These are phyloP conservation scores for Erodium moschatum DNA, from an alignment of 441 rosid genomes.

Conservation along the genomic window DNA sequence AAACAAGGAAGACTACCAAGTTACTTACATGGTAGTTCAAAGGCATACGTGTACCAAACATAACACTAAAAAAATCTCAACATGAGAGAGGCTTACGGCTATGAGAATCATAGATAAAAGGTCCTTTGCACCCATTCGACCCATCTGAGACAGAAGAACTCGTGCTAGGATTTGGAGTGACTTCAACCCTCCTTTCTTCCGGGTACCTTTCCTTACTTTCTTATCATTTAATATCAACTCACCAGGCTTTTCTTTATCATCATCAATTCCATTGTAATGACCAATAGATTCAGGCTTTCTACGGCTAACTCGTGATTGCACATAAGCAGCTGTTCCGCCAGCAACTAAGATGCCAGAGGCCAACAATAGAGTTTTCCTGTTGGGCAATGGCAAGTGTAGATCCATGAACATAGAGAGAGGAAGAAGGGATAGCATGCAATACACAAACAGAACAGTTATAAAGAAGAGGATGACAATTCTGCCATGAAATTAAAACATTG, in stretches of 20 bases:
- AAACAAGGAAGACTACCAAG: slow-evolving; percentile 11
- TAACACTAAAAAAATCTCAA: slow-evolving; percentile 3
- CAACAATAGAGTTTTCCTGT: slow-evolving; percentile 73
- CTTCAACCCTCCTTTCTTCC: slow-evolving; percentile 65
- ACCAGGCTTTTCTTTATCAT: slow-evolving; percentile 35
- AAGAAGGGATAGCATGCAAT: neutral
- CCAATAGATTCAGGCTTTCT: slow-evolving; percentile 33
- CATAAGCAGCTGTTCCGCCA: slow-evolving; percentile 78
- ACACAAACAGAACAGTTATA: neutral
- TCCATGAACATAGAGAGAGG: slow-evolving; percentile 7
- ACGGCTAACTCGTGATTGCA: slow-evolving; percentile 46
- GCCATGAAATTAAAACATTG: neutral
- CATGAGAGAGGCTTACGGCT: slow-evolving; percentile 45
- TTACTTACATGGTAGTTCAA: neutral
- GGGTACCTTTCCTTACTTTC: slow-evolving; percentile 31
- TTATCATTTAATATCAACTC: slow-evolving; percentile 27
- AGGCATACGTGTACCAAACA: neutral
- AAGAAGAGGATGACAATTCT: neutral
- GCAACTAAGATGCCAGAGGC: slow-evolving; percentile 77
- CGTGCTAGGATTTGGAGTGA: slow-evolving; percentile 73
- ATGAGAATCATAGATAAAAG: slow-evolving; percentile 67
- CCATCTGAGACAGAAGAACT: slow-evolving; percentile 83
- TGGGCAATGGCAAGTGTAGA: slow-evolving; percentile 7
- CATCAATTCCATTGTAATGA: slow-evolving; percentile 42
- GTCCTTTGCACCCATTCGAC: slow-evolving; percentile 76